A percentile compares a stretch with the other conserved stretches of the same genome.
phyloP scores from a whole-genome alignment of 306 rosid genomes.

The Cicer yamashitae region DNA sequence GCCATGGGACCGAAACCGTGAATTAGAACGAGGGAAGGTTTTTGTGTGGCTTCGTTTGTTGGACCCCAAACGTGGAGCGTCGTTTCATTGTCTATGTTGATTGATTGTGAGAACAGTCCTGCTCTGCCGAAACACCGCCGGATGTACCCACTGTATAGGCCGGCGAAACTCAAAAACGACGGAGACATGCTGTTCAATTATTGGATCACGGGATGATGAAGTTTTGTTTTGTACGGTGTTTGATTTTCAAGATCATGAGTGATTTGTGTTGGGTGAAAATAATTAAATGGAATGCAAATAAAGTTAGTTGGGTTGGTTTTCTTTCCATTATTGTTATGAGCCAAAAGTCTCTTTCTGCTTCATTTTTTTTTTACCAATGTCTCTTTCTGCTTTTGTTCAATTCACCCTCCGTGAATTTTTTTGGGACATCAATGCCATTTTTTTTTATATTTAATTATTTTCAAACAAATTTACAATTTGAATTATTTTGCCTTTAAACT shows the following conservation, averaged over 20 bases:
- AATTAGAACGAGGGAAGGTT: conserved; percentile 62
- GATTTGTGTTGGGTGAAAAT: no score
- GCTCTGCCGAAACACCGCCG: conserved; percentile 73
- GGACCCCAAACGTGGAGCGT: conserved; percentile 82
- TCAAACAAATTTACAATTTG: no score
- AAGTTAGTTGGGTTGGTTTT: neutral
- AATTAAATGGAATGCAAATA: no score
- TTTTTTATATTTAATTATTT: no score
- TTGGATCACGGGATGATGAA: neutral
- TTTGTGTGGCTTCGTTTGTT: conserved; percentile 8
- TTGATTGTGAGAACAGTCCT: conserved; percentile 61
- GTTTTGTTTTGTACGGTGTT: no score
- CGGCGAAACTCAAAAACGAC: conserved; percentile 61
- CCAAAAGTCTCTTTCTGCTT: neutral
- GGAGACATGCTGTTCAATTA: conserved; percentile 55
- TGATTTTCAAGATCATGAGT: no score
- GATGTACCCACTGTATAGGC: conserved; percentile 61
- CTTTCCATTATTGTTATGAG: neutral
- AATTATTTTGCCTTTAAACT: no score
- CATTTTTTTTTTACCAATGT: neutral
- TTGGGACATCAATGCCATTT: no score
- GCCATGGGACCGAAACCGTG: conserved; percentile 91
- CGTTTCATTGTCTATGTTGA: conserved; percentile 61
- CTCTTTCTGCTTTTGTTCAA: neutral
- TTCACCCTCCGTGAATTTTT: neutral